A percentile compares a stretch with the other conserved stretches of the same genome.
Conservation (phyloP, 1,284 basidiomycete species). For the Amylostereum chailletii region DNA sequence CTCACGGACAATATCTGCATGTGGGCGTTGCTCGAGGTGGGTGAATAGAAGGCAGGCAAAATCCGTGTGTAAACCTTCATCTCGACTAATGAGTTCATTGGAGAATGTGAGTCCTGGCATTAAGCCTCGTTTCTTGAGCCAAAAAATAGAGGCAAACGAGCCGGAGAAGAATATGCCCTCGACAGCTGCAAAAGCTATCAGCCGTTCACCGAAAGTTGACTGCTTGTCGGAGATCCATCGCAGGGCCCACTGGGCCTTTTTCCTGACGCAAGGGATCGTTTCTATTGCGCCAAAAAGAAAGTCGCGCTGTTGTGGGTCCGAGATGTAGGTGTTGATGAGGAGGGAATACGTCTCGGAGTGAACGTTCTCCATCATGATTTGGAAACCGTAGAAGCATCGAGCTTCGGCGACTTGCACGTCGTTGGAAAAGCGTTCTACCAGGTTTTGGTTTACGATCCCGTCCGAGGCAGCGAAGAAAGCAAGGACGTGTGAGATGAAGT, state of each 20-base stretch:
- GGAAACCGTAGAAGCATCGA: conserved; percentile 98
- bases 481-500: conserved; percentile 94
- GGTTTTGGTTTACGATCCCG: conserved; percentile 97
- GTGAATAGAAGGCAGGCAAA: conserved; percentile 94
- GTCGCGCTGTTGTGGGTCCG: conserved; percentile 76
- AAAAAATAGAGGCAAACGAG: conserved; percentile 92
- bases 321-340: conserved; percentile 97
- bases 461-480: conserved; percentile 97
- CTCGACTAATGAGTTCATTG: conserved; percentile 94
- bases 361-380: conserved; percentile 99
- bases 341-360: conserved; percentile 98
- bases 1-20: conserved; percentile 19
- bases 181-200: conserved; percentile 96
- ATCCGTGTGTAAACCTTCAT: conserved; percentile 98
- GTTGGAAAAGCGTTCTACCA: conserved; percentile 90
- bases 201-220: conserved; percentile 85
- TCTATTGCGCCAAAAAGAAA: conserved; percentile 94
- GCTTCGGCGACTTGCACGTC: conserved; percentile 95
- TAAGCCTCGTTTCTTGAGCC: conserved; percentile 97
- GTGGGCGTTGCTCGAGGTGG: conserved; percentile 14
- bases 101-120: conserved; percentile 99
- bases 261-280: conserved; percentile 87
- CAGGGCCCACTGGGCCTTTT: conserved; percentile 92
- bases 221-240: conserved; percentile 84
- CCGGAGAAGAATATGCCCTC: conserved; percentile 99